Conservation (phyloP, 2,329 filamentous ascomycete species). For the Parafenestella ontariensis region DNA sequence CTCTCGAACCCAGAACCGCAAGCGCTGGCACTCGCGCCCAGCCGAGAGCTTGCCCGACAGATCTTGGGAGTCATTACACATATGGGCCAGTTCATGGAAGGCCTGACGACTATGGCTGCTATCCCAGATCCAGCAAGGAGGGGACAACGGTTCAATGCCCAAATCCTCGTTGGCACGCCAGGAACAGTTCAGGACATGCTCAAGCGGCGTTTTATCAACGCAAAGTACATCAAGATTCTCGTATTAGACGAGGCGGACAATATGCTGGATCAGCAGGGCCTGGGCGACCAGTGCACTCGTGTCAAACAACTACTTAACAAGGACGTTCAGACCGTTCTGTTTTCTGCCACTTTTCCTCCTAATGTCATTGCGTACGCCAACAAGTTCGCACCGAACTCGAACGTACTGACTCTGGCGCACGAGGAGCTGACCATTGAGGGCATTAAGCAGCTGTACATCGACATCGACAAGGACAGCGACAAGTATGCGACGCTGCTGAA, state of each 20-base stretch:
- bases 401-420: slow-evolving; percentile 84
- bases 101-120: slow-evolving; percentile 78
- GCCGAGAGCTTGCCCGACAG: slow-evolving; percentile 91
- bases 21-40: slow-evolving; percentile 87
- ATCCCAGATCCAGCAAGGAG: slow-evolving; percentile 79
- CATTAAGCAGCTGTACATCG: slow-evolving; percentile 97
- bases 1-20: slow-evolving; percentile 75
- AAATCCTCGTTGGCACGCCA: slow-evolving; percentile 90
- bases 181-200: slow-evolving; percentile 92
- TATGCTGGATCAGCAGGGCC: slow-evolving; percentile 94
- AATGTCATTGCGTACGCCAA: slow-evolving; percentile 84
- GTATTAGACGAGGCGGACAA: slow-evolving; percentile 98
- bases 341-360: slow-evolving; percentile 92
- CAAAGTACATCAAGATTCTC: slow-evolving; percentile 75
- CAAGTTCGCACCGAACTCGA: slow-evolving; percentile 83
- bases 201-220: slow-evolving; percentile 75
- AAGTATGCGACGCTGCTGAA: slow-evolving; percentile 91
- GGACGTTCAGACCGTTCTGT: slow-evolving; percentile 85
- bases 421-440: slow-evolving; percentile 95
- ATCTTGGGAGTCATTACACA: slow-evolving; percentile 84
- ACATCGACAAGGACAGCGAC: slow-evolving; percentile 79
- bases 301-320: slow-evolving; percentile 80
- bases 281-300: slow-evolving; percentile 92
- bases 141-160: slow-evolving; percentile 72
- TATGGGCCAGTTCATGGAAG: slow-evolving; percentile 84